Percentiles rank a stretch among this genome's conserved stretches.
phyloP scores from a whole-genome alignment of 2,329 filamentous ascomycete genomes.

The Drechslera avenae region DNA sequence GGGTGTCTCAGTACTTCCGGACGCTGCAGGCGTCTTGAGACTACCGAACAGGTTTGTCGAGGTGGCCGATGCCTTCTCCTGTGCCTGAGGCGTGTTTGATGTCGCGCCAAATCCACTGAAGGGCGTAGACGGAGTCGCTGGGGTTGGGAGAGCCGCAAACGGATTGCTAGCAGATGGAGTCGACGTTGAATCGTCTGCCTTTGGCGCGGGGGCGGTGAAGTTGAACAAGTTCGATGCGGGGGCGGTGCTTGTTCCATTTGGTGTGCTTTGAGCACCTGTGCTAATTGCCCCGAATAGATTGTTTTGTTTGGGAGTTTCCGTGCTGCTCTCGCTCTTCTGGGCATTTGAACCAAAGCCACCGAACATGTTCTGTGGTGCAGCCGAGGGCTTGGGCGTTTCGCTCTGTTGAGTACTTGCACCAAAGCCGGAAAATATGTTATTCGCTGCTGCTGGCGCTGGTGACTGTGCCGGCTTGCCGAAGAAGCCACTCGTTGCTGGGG shows the following conservation, averaged over 20 bases:
- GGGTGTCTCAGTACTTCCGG: conserved; percentile 19
- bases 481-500: conserved; percentile 18
- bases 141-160: conserved; percentile 21
- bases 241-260: conserved; percentile 16
- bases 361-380: conserved; percentile 20
- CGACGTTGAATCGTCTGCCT: conserved; percentile 17
- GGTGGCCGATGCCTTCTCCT: conserved; percentile 15
- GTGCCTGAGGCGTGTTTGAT: conserved; percentile 17
- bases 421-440: conserved; percentile 21
- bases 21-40: conserved; percentile 21
- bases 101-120: conserved; percentile 15
- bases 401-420: conserved; percentile 16
- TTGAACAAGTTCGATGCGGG: conserved; percentile 20
- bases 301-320: conserved; percentile 11
- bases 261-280: conserved; percentile 18
- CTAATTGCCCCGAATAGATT: conserved; percentile 20
- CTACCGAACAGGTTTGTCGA: conserved; percentile 23
- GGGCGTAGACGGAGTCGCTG: conserved; percentile 9
- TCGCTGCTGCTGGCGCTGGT: conserved; percentile 6
- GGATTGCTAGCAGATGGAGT: conserved; percentile 20
- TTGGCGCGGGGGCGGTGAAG: conserved; percentile 20
- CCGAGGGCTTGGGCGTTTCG: conserved; percentile 4
- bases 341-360: conserved; percentile 25
- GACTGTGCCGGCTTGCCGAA: conserved; percentile 13
- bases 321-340: conserved; percentile 17